Conservation (phyloP, 169 alveolate species). For the Cryptosporidium andersoni region DNA sequence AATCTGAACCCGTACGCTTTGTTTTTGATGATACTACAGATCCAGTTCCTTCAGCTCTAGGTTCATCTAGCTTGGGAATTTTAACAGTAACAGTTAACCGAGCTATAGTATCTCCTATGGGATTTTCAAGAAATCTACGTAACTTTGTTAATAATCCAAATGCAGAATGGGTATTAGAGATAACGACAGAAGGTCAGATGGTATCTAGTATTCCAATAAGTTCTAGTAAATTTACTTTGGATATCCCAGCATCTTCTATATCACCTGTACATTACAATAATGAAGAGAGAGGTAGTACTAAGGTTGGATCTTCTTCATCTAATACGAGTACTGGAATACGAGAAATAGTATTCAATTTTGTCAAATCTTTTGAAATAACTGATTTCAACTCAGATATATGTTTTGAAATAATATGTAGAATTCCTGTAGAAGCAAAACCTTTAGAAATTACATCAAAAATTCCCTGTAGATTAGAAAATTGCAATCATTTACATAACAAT, state of each 20-base stretch:
- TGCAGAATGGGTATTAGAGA: slow-evolving; percentile 69
- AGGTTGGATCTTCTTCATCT: slow-evolving; percentile 2
- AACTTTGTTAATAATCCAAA: slow-evolving; percentile 31
- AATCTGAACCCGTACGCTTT: slow-evolving; percentile 36
- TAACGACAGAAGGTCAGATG: slow-evolving; percentile 55
- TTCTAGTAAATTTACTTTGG: slow-evolving; percentile 38
- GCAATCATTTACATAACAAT: slow-evolving; percentile 12
- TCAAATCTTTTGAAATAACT: slow-evolving; percentile 40
- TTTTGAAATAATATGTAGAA: slow-evolving; percentile 53
- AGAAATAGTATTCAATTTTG: slow-evolving; percentile 53
- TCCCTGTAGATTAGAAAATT: slow-evolving; percentile 7
- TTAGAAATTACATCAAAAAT: slow-evolving; percentile 3
- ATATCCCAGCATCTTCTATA: slow-evolving; percentile 49
- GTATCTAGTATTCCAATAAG: slow-evolving; percentile 39
- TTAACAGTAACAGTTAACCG: slow-evolving; percentile 14
- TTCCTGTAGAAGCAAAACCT: slow-evolving; percentile 39
- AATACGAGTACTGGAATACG: slow-evolving; percentile 26
- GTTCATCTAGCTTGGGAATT: slow-evolving; percentile 28
- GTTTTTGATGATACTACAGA: slow-evolving; percentile 21
- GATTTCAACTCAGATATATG: slow-evolving; percentile 36
- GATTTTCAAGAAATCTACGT: slow-evolving; percentile 29
- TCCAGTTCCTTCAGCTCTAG: slow-evolving; percentile 1
- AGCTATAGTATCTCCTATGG: slow-evolving; percentile 70
- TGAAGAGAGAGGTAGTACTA: not conserved
- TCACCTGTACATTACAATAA: slow-evolving; percentile 3